Percentiles rank a stretch among this genome's conserved stretches.
Conservation (phyloP, 2,329 filamentous ascomycete genomes). For the Pseudodiploospora longispora region DNA sequence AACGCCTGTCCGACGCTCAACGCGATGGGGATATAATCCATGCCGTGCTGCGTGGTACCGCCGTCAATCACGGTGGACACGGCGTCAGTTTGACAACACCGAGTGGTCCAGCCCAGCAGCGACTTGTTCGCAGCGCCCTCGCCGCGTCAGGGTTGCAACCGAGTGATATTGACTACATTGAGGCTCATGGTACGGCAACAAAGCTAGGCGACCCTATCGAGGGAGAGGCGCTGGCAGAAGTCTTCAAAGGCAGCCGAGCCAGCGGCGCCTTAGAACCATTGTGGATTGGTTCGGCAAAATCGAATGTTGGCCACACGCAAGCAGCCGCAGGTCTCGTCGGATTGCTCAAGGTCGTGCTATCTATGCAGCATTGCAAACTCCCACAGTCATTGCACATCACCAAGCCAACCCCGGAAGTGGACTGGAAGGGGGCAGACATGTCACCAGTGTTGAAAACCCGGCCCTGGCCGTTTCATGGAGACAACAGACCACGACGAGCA, state of each 20-base stretch:
- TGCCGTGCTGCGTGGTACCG: conserved; percentile 24
- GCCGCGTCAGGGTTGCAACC: conserved; percentile 6
- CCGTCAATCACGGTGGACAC: conserved; percentile 30
- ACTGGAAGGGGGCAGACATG: conserved; percentile 10
- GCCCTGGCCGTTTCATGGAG: conserved; percentile 1
- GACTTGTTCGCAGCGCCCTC: conserved; percentile 21
- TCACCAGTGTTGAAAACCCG: conserved; percentile 2
- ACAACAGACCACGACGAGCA: conserved; percentile 27
- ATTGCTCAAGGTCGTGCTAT: conserved; percentile 45
- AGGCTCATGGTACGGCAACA: conserved; percentile 84
- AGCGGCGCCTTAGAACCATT: not conserved
- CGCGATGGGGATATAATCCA: conserved; percentile 30
- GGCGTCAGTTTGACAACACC: conserved; percentile 35
- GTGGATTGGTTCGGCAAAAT: conserved; percentile 51
- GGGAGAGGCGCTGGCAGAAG: conserved; percentile 63
- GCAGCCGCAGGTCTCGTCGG: conserved; percentile 51
- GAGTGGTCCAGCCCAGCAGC: conserved; percentile 23
- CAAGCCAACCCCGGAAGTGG: conserved; percentile 8
- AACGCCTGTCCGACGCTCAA: conserved; percentile 33
- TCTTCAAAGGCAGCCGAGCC: conserved; percentile 26
- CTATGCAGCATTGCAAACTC: conserved; percentile 21
- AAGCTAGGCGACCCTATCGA: conserved; percentile 77
- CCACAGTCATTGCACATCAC: conserved; percentile 23
- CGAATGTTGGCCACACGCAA: conserved; percentile 56
- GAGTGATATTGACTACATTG: conserved; percentile 54